These are phyloP conservation scores for California macrophylla DNA, from an alignment of 441 rosid genomes.

Conservation along the genomic window DNA sequence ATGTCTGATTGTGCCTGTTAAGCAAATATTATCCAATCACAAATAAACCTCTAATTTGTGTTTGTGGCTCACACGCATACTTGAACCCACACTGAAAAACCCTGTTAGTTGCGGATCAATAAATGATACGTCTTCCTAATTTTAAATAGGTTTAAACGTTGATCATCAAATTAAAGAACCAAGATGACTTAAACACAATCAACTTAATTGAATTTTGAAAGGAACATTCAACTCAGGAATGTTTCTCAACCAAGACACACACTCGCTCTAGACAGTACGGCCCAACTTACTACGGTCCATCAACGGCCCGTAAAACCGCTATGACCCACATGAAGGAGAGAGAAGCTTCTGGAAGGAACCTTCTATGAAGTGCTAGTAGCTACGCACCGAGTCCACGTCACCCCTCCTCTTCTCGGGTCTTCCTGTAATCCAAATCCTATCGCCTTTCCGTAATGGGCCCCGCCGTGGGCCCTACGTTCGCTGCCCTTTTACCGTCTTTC, in stretches of 20 bases:
- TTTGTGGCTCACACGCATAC: neutral
- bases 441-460: conserved; percentile 10
- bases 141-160: too few relatives aligned
- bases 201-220: neutral
- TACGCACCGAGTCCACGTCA: conserved; percentile 8
- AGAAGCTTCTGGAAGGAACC: conserved; percentile 39
- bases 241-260: too few relatives aligned
- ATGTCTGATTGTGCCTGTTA: too few relatives aligned
- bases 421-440: conserved; percentile 21
- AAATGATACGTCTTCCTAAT: too few relatives aligned
- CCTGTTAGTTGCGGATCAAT: too few relatives aligned
- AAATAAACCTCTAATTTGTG: neutral
- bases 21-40: neutral
- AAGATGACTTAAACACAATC: too few relatives aligned
- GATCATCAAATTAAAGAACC: too few relatives aligned
- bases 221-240: too few relatives aligned
- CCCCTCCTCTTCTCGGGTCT: conserved; percentile 30
- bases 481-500: conserved; percentile 18
- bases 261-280: too few relatives aligned
- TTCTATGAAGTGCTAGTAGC: neutral
- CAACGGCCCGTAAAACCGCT: too few relatives aligned
- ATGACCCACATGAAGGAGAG: too few relatives aligned
- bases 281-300: neutral
- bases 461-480: conserved; percentile 21
- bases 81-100: too few relatives aligned